Evolutionary conservation across 1,284 basidiomycete species (phyloP).

Genomic region (Microbotryomycetes sp.): DNA sequence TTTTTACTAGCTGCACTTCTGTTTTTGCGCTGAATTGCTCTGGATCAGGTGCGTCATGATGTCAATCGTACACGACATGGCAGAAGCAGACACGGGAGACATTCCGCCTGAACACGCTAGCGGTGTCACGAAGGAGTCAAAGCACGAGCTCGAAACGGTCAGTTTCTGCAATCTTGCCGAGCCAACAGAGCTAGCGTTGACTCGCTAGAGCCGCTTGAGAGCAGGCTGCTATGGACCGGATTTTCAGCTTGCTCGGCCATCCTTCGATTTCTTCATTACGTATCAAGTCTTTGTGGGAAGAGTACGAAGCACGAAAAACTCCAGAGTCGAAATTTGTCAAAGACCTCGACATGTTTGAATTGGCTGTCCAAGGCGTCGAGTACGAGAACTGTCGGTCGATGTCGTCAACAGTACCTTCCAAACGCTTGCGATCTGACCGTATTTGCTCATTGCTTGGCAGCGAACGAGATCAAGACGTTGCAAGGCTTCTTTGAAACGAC

Average conservation of each 20-base stretch:
- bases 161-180: constrained; percentile 25
- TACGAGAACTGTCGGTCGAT: constrained; percentile 46
- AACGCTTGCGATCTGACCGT: background rate
- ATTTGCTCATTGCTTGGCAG: background rate
- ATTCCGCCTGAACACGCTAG: constrained; percentile 71
- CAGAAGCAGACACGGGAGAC: constrained; percentile 94
- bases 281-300: constrained; percentile 78
- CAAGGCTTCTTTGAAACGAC: constrained; percentile 32
- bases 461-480: constrained; percentile 14
- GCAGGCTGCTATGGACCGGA: constrained; percentile 83
- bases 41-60: constrained; percentile 79
- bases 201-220: background rate
- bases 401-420: background rate
- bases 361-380: constrained; percentile 61
- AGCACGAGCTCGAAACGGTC: constrained; percentile 65
- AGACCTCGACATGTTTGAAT: constrained; percentile 89
- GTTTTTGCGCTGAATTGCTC: no score
- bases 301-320: constrained; percentile 79
- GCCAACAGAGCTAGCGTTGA: background rate
- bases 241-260: constrained; percentile 82
- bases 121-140: constrained; percentile 71
- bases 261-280: constrained; percentile 58
- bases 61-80: constrained; percentile 87
- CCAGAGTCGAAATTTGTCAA: constrained; percentile 87
- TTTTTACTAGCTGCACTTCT: constrained; percentile 35